Percentiles rank a stretch among this genome's conserved stretches.
Conservation (phyloP, 768 basidiomycete species). For the Tricholoma terreum region DNA sequence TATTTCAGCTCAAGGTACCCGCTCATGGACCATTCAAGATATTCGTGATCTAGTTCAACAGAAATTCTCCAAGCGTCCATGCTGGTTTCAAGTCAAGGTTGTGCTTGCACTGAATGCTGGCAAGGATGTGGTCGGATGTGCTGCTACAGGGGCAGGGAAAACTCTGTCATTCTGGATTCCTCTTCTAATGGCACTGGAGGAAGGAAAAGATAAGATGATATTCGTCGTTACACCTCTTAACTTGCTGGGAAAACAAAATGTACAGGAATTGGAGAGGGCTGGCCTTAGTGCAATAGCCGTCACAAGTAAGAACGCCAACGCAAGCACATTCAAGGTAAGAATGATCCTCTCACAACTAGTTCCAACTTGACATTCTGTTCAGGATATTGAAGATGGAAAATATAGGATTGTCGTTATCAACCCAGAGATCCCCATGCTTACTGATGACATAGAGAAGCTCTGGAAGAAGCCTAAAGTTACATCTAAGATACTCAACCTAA, state of each 20-base stretch:
- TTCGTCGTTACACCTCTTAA: too few species aligned
- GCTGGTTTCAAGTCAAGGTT: background rate
- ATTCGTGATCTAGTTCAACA: too few species aligned
- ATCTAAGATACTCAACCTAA: conserved; percentile 20
- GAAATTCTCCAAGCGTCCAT: too few species aligned
- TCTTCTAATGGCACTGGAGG: too few species aligned
- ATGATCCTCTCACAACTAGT: background rate
- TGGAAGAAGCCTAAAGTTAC: conserved; percentile 8
- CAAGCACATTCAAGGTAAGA: too few species aligned
- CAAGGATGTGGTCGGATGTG: background rate
- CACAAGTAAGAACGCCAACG: background rate
- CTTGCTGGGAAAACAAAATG: too few species aligned
- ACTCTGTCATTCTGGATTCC: too few species aligned
- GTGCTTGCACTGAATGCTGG: background rate
- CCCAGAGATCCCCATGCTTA: background rate
- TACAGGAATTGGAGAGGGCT: too few species aligned
- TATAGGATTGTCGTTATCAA: too few species aligned
- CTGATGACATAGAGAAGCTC: background rate
- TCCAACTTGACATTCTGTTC: too few species aligned
- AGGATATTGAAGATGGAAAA: background rate
- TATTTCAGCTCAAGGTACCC: background rate
- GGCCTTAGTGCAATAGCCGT: background rate
- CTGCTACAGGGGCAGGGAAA: too few species aligned
- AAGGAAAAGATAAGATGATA: background rate
- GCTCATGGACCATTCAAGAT: too few species aligned